Conservation (phyloP, 177 flowering plant genomes). For the Vitis hybrid region DNA sequence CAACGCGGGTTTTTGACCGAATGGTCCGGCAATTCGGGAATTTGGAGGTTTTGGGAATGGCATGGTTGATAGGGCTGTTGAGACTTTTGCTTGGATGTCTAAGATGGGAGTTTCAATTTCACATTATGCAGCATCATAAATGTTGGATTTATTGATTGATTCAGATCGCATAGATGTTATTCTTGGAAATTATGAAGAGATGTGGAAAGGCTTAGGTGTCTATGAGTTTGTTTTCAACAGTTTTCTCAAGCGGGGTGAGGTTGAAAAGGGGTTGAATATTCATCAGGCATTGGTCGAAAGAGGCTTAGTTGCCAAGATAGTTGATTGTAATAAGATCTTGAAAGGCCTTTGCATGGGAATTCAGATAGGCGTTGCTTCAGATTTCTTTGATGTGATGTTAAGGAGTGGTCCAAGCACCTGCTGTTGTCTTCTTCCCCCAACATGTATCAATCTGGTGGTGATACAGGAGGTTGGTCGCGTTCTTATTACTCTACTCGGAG, state of each 20-base stretch:
- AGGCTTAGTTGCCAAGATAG: conserved; percentile 22
- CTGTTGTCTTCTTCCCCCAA: too few species aligned
- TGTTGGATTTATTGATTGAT: conserved; percentile 33
- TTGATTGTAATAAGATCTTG: conserved; percentile 43
- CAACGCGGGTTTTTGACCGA: conserved; percentile 29
- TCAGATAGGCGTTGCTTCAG: conserved; percentile 21
- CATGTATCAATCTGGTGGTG: too few species aligned
- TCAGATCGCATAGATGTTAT: conserved; percentile 19
- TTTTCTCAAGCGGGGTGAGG: conserved; percentile 28
- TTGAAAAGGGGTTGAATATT: conserved; percentile 24
- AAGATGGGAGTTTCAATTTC: conserved; percentile 27
- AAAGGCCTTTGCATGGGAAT: conserved; percentile 30
- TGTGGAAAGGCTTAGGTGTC: conserved; percentile 20
- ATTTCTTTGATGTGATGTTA: conserved; percentile 26
- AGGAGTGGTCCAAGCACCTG: conserved; percentile 33
- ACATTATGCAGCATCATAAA: conserved; percentile 14
- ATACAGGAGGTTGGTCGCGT: too few species aligned
- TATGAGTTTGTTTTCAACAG: conserved; percentile 34
- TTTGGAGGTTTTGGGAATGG: conserved; percentile 26
- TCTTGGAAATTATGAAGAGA: conserved; percentile 15
- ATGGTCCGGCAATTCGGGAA: conserved; percentile 22
- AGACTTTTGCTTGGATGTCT: conserved; percentile 18
- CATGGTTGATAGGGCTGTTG: conserved; percentile 29
- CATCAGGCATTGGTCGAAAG: conserved; percentile 29
- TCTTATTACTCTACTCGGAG: too few species aligned